These are phyloP conservation scores for Aureobasidium vineae DNA, from an alignment of 2,329 filamentous ascomycete species.

Conservation along the genomic window DNA sequence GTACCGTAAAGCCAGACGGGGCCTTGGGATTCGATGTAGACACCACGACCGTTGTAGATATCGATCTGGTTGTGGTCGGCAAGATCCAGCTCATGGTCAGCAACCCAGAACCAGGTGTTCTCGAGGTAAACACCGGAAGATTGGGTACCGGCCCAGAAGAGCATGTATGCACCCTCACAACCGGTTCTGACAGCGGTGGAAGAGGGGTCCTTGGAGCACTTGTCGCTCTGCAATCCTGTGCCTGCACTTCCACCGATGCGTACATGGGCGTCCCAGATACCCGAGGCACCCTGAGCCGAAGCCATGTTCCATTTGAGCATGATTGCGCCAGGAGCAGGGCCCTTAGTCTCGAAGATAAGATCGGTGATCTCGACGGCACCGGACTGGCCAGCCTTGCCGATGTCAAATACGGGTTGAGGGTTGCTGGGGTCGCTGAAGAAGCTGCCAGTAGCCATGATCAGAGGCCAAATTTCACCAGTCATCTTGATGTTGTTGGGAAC, in stretches of 20 bases:
- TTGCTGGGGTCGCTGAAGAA: slow-evolving; percentile 72
- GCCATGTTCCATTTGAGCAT: slow-evolving; percentile 89
- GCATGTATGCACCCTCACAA: slow-evolving; percentile 71
- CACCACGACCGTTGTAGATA: slow-evolving; percentile 83
- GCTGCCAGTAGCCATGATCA: slow-evolving; percentile 77
- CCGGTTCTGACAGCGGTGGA: slow-evolving; percentile 61
- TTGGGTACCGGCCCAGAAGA: slow-evolving; percentile 56
- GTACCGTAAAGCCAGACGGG: slow-evolving; percentile 73
- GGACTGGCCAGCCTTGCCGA: slow-evolving; percentile 72
- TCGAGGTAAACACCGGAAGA: slow-evolving; percentile 71
- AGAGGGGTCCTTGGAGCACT: slow-evolving; percentile 73
- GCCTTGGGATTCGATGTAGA: slow-evolving; percentile 72
- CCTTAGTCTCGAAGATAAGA: slow-evolving; percentile 78
- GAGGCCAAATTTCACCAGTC: slow-evolving; percentile 85
- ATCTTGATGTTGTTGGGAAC: slow-evolving; percentile 67
- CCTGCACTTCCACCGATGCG: slow-evolving; percentile 85
- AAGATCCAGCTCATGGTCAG: slow-evolving; percentile 94
- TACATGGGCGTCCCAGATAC: slow-evolving; percentile 95
- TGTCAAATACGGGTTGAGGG: slow-evolving; percentile 79
- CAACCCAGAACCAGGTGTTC: slow-evolving; percentile 89
- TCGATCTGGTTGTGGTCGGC: slow-evolving; percentile 84
- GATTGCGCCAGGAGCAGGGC: slow-evolving; percentile 80
- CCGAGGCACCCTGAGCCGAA: slow-evolving; percentile 66
- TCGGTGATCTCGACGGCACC: slow-evolving; percentile 87
- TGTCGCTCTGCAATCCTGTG: slow-evolving; percentile 77